phyloP scores from a whole-genome alignment of 805 yeast species.

The Spathaspora girioi region DNA sequence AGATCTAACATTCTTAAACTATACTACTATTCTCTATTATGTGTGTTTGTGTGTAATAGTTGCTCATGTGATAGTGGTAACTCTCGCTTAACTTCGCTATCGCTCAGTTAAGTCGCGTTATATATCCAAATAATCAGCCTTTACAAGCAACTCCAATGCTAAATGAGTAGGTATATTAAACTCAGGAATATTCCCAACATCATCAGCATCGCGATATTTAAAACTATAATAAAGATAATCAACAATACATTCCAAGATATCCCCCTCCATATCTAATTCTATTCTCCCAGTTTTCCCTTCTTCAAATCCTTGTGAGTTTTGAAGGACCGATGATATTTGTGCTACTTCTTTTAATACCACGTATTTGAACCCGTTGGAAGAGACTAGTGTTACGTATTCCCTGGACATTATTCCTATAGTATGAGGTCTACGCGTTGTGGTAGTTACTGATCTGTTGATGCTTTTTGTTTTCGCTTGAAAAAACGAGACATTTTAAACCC shows the following conservation, averaged over 20 bases:
- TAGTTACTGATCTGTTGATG: neutral
- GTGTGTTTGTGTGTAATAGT: too few species aligned
- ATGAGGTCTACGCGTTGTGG: neutral
- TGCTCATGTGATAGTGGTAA: too few species aligned
- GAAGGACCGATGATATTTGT: constrained; percentile 54
- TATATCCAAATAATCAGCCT: constrained; percentile 85
- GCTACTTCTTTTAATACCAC: constrained; percentile 73
- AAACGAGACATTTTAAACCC: neutral
- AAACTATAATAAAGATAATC: constrained; percentile 79
- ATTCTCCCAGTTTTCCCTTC: constrained; percentile 60
- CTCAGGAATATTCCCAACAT: constrained; percentile 64
- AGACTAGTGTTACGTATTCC: constrained; percentile 59
- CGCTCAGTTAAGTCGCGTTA: too few species aligned
- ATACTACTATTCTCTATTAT: too few species aligned
- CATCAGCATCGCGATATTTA: constrained; percentile 56
- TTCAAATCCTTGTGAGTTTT: constrained; percentile 50
- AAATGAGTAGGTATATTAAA: constrained; percentile 91
- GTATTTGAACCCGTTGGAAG: constrained; percentile 67
- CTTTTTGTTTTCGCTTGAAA: neutral
- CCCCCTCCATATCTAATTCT: constrained; percentile 62
- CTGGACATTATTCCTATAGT: neutral
- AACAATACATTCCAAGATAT: constrained; percentile 70
- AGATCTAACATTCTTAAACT: too few species aligned
- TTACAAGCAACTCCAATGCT: constrained; percentile 87
- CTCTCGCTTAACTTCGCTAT: too few species aligned